These are phyloP conservation scores for Penicillium sp. DNA, from an alignment of 2,329 filamentous ascomycete species.

Conservation along the genomic window DNA sequence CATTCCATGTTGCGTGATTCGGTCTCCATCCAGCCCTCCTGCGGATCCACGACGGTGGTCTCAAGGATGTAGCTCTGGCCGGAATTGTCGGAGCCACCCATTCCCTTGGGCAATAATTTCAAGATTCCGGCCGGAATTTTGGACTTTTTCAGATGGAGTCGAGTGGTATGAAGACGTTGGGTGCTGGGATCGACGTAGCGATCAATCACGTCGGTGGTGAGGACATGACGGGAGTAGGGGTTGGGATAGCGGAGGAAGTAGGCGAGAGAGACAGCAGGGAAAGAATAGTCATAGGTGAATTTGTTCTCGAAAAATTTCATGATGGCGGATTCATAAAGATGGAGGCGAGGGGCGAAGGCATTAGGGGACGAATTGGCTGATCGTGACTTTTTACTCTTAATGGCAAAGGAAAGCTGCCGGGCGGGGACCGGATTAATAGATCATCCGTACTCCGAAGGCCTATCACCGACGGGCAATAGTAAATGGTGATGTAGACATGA, in stretches of 20 bases:
- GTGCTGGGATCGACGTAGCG: slow-evolving; percentile 61
- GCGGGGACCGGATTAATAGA: slow-evolving; percentile 10
- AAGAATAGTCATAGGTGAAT: slow-evolving; percentile 65
- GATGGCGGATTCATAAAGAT: slow-evolving; percentile 25
- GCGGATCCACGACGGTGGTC: slow-evolving; percentile 61
- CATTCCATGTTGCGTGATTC: slow-evolving; percentile 66
- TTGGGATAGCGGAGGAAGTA: slow-evolving; percentile 71
- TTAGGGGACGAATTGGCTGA: slow-evolving; percentile 15
- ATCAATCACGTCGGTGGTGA: slow-evolving; percentile 66
- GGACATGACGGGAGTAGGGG: slow-evolving; percentile 64
- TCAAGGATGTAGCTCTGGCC: slow-evolving; percentile 66
- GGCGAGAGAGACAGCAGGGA: slow-evolving; percentile 65
- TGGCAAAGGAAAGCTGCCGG: slow-evolving; percentile 10
- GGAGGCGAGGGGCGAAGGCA: slow-evolving; percentile 13
- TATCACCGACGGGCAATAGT: slow-evolving; percentile 9
- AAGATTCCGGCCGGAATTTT: slow-evolving; percentile 62
- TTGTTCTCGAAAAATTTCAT: slow-evolving; percentile 57
- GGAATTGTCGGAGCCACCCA: slow-evolving; percentile 58
- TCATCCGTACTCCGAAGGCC: slow-evolving; percentile 7
- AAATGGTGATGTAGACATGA: slow-evolving; percentile 12
- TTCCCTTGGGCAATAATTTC: slow-evolving; percentile 60
- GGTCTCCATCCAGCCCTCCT: slow-evolving; percentile 66
- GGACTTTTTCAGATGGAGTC: slow-evolving; percentile 63
- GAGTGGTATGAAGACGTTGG: slow-evolving; percentile 60
- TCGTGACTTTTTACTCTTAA: slow-evolving; percentile 18